Base-by-base conservation (phyloP, 371 early-diverging fungal species). In the Smittium mucronatum region DNA sequence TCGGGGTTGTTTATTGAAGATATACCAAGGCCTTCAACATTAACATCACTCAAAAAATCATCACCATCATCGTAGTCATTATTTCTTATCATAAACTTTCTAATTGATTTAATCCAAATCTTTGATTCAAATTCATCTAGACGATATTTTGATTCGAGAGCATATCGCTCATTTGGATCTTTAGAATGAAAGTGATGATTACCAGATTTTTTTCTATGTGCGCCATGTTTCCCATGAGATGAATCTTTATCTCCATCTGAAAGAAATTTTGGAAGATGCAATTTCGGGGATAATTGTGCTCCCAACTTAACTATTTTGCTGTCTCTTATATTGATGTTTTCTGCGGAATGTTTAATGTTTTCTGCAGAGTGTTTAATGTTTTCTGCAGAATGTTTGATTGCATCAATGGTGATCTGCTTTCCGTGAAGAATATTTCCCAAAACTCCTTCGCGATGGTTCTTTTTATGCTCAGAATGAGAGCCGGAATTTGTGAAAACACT, bases 91-190 rank as follows among this genome's bases (percentile, higher is more conserved):
- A 68, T 68, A 11, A 36, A 68, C 11, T 61, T n/a, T 33, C 69
- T 58, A 2, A 68, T 68, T 25, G 74, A 72, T 36, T 68, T 69
- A 57, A 79, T 73, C 79, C 79, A 79, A 63, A 76, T 71, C 47
- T 73, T 57, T 31, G 79, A 68, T 58, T 79, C 79, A 15, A 79
- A 68, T 58, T 68, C 69, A 5, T 34, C 5, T 34, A 68, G 47
- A n/a, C 17, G 33, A 58, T 36, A 11, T 36, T 25, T 68, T 5
- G 69, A 30, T 26, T 29, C 33, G n/a, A 33, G 11, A 8, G 35
- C 11, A 67, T 17, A 25, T 17, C 26, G 17, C 61, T 64, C 67
- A 33, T 36, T 29, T n/a, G 29, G 58, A n/a, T n/a, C n/a, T n/a
- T n/a, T n/a, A n/a, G n/a, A n/a, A n/a, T n/a, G n/a, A n/a, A n/a